Evolutionary conservation across 441 rosid species (phyloP).

Genomic region (Euphorbia corollata): DNA sequence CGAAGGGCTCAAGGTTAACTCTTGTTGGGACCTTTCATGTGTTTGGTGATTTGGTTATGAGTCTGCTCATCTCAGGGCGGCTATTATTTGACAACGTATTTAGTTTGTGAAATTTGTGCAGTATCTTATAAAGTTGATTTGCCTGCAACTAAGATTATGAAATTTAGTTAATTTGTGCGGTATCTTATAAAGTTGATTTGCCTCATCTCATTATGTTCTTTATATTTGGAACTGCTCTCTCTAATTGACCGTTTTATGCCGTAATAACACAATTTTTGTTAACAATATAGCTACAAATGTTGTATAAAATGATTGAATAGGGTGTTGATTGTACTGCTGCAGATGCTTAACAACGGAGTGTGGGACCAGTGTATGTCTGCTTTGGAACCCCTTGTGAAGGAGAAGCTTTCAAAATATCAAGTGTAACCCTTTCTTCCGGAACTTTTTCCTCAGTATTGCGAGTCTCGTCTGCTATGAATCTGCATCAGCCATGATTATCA

Average conservation of each 20-base stretch:
- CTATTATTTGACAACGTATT: background rate
- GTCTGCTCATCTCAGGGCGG: background rate
- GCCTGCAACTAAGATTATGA: background rate
- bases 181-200: too few relatives aligned
- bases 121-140: background rate
- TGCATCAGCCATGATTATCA: constrained; percentile 20
- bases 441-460: constrained; percentile 8
- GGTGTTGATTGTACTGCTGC: constrained; percentile 20
- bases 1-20: background rate
- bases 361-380: constrained; percentile 88
- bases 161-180: too few relatives aligned
- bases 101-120: background rate
- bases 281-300: background rate
- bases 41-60: background rate
- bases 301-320: background rate
- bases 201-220: background rate
- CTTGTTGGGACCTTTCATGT: background rate
- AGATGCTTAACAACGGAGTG: constrained; percentile 81
- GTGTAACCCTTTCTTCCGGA: constrained; percentile 30
- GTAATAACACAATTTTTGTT: background rate
- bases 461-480: constrained; percentile 17
- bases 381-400: constrained; percentile 82
- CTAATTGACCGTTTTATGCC: background rate
- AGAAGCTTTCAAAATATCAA: constrained; percentile 76
- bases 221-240: background rate